These are phyloP conservation scores for Diutina ranongensis DNA, from an alignment of 1,139 yeast species.

Conservation along the genomic window DNA sequence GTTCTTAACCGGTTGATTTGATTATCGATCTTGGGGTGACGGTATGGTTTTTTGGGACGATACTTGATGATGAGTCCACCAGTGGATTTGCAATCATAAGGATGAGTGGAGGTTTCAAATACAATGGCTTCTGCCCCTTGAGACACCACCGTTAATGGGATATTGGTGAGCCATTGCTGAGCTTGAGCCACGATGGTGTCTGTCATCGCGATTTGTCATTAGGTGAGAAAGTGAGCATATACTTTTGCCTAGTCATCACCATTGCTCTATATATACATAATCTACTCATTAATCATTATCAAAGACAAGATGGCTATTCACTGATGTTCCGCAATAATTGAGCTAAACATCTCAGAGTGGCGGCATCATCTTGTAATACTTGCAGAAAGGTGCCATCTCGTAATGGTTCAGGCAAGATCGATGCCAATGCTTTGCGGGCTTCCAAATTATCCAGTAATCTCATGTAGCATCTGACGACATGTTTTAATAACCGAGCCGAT, in stretches of 20 bases:
- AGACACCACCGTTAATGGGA: slow-evolving; percentile 47
- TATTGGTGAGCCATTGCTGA: slow-evolving; percentile 28
- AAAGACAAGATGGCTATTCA: background rate
- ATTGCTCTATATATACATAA: background rate
- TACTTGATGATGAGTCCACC: slow-evolving; percentile 54
- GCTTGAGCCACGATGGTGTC: slow-evolving; percentile 29
- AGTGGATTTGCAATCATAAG: slow-evolving; percentile 35
- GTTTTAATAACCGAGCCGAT: slow-evolving; percentile 70
- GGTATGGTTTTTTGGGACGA: slow-evolving; percentile 79
- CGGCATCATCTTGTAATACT: slow-evolving; percentile 75
- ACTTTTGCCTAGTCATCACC: too few species aligned
- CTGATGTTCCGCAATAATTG: slow-evolving; percentile 65
- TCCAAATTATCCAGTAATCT: slow-evolving; percentile 83
- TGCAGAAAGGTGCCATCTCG: slow-evolving; percentile 83
- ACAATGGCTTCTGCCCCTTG: slow-evolving; percentile 97
- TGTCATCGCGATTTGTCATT: slow-evolving; percentile 35
- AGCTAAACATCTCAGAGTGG: slow-evolving; percentile 79
- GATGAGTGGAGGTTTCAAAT: slow-evolving; percentile 54
- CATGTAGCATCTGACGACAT: slow-evolving; percentile 87
- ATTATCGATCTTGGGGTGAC: slow-evolving; percentile 77
- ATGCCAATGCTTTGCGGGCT: slow-evolving; percentile 80
- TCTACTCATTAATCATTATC: background rate
- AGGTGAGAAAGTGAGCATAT: too few species aligned
- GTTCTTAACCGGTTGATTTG: slow-evolving; percentile 73
- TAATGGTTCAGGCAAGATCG: slow-evolving; percentile 75